Conservation (phyloP, 495 filamentous ascomycete genomes). For the Penicillium pulvis region DNA sequence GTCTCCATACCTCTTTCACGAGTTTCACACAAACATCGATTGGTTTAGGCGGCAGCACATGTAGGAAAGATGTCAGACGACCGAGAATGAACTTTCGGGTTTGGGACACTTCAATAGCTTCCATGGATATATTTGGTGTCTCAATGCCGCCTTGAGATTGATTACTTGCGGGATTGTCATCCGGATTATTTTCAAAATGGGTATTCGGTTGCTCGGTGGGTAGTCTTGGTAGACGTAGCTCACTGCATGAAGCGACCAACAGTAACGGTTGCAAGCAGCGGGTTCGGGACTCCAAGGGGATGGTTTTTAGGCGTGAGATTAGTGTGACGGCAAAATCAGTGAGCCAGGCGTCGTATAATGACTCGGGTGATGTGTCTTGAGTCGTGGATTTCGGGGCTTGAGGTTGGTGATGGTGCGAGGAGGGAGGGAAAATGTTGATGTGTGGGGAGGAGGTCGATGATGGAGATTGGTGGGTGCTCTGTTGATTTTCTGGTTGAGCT, state of each 20-base stretch:
- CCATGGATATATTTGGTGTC: constrained; percentile 41
- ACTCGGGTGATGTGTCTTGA: not conserved
- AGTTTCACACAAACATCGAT: constrained; percentile 49
- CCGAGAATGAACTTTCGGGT: constrained; percentile 50
- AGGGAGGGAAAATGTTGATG: constrained; percentile 12
- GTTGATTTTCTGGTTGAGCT: constrained; percentile 2
- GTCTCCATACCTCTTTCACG: constrained; percentile 54
- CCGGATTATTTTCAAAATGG: not conserved
- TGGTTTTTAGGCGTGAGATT: constrained; percentile 50
- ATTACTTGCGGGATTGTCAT: not conserved
- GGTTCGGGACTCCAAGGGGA: constrained; percentile 57
- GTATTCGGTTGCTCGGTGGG: not conserved
- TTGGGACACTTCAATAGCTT: constrained; percentile 49
- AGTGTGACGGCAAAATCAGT: constrained; percentile 56
- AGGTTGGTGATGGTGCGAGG: constrained; percentile 6
- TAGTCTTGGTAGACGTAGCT: constrained; percentile 45
- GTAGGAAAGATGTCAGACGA: constrained; percentile 48
- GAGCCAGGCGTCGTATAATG: constrained; percentile 48
- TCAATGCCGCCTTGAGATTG: constrained; percentile 17
- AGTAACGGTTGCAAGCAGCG: constrained; percentile 57
- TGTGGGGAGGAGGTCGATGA: not conserved
- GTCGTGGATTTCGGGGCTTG: not conserved
- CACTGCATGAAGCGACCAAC: constrained; percentile 51
- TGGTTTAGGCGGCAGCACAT: constrained; percentile 56
- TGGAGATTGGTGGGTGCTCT: not conserved